These are phyloP conservation scores for Quercus engelmannii DNA, from an alignment of 306 rosid species.

Conservation along the genomic window DNA sequence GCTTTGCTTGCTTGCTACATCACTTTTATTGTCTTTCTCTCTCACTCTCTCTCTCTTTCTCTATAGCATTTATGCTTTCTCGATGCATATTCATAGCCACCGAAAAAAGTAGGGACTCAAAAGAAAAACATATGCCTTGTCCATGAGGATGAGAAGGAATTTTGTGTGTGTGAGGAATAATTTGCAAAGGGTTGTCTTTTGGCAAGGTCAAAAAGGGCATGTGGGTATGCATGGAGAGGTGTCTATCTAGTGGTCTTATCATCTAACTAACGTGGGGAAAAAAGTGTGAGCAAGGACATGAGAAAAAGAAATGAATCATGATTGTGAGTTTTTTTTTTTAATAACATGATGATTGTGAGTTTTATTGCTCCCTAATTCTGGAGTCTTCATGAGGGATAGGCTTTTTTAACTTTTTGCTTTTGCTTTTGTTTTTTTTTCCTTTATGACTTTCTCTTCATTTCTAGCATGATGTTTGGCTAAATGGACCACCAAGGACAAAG, in stretches of 20 bases:
- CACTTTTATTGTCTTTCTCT: neutral
- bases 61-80: neutral
- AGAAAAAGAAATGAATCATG: neutral
- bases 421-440: too few species aligned
- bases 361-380: neutral
- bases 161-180: neutral
- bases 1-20: slow-evolving; percentile 20
- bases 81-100: neutral
- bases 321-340: neutral
- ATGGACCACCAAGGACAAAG: too few species aligned
- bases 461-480: too few species aligned
- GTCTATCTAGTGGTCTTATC: neutral
- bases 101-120: neutral
- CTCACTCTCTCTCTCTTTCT: neutral
- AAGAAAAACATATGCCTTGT: neutral
- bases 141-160: neutral
- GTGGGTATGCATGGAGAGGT: neutral
- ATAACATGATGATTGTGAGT: too few species aligned
- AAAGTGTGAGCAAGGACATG: neutral
- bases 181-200: neutral
- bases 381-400: neutral
- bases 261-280: neutral
- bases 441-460: too few species aligned
- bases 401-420: neutral
- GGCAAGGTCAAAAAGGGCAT: neutral